Percentiles rank a stretch among this genome's conserved stretches.
phyloP scores from a whole-genome alignment of 1,284 basidiomycete genomes.

The Ceratobasidium sp. region DNA sequence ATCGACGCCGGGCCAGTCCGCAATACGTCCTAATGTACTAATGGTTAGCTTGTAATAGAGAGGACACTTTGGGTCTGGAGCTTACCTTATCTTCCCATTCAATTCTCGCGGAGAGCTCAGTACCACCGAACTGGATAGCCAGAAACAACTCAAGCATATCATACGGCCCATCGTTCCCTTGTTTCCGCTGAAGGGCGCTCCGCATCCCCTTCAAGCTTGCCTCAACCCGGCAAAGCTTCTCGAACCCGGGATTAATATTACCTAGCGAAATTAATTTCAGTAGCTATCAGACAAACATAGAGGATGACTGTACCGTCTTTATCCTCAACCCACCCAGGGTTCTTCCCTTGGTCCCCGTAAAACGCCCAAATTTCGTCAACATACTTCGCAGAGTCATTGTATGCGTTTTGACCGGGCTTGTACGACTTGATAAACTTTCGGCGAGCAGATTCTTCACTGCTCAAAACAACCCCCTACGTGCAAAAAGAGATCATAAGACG shows the following conservation, averaged over 20 bases:
- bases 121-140: neutral
- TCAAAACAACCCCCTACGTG: neutral
- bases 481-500: neutral
- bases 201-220: neutral
- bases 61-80: too few species aligned
- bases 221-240: conserved; percentile 3
- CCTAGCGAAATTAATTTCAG: neutral
- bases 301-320: neutral
- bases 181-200: neutral
- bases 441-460: neutral
- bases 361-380: neutral
- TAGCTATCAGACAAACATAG: neutral
- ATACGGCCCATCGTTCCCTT: neutral
- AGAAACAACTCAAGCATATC: neutral
- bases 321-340: neutral
- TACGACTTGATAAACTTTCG: neutral
- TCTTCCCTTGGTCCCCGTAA: neutral
- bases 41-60: too few species aligned
- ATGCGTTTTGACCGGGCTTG: neutral
- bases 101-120: neutral
- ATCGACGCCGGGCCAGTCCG: too few species aligned
- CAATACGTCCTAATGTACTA: too few species aligned
- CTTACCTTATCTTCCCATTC: conserved; percentile 27
- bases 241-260: neutral
- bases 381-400: neutral